A percentile compares a stretch with the other conserved stretches of the same genome.
These are phyloP conservation scores for Cladosporium phlei DNA, from an alignment of 2,329 filamentous ascomycete species.

Conservation along the genomic window DNA sequence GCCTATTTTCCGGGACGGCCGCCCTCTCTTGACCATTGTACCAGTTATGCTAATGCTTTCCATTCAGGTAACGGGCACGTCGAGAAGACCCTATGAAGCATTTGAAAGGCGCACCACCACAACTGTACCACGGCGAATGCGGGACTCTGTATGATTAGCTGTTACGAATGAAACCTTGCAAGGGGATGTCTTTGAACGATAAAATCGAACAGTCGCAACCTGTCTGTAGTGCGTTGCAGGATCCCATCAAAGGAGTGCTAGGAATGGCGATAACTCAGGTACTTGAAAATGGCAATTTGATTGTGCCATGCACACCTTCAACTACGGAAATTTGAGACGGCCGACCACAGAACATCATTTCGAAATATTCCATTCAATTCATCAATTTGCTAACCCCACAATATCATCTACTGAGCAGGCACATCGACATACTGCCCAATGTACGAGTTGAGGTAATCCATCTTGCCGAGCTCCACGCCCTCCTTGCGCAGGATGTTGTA, in stretches of 20 bases:
- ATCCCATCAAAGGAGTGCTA: too few relatives aligned
- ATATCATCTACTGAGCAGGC: too few relatives aligned
- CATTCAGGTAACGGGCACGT: constrained; percentile 9
- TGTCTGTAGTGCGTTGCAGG: too few relatives aligned
- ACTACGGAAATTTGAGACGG: too few relatives aligned
- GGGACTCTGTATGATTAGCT: background rate
- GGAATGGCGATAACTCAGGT: too few relatives aligned
- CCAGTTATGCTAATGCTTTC: background rate
- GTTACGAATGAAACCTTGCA: constrained; percentile 6
- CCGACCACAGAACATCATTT: too few relatives aligned
- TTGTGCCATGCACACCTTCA: too few relatives aligned
- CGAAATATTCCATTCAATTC: too few relatives aligned
- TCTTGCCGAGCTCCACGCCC: constrained; percentile 58
- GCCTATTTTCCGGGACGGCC: constrained; percentile 9
- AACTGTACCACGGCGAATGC: background rate
- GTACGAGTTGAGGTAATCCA: constrained; percentile 44
- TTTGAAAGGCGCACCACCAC: background rate
- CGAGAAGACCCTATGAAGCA: background rate
- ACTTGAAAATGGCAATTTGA: too few relatives aligned
- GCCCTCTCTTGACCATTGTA: background rate
- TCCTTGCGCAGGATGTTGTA: constrained; percentile 59
- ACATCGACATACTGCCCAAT: constrained; percentile 4
- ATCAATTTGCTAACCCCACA: too few relatives aligned
- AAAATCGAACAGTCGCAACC: too few relatives aligned
- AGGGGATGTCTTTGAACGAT: too few relatives aligned